phyloP scores from a whole-genome alignment of 139 green algal genomes.

The Chlamydomonas asymmetrica region DNA sequence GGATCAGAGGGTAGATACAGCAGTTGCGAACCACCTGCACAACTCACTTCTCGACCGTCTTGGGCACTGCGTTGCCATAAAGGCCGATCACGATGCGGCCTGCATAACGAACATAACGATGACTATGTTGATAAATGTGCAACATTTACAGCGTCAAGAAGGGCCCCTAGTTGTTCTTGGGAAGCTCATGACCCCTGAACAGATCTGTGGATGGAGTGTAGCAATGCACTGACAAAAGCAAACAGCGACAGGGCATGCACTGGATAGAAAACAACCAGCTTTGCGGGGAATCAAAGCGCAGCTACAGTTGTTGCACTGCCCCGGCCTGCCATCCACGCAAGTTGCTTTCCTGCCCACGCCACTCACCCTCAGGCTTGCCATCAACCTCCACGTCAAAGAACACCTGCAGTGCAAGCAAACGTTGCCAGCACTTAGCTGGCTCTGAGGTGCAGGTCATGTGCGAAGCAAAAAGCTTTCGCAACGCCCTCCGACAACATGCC shows the following conservation, averaged over 20 bases:
- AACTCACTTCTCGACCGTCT: conserved; percentile 85
- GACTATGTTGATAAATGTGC: no score
- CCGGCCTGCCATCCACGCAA: conserved; percentile 19
- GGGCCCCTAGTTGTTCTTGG: no score
- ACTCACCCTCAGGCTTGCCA: conserved; percentile 32
- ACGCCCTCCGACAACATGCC: background rate
- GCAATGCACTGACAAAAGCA: no score
- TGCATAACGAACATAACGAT: background rate
- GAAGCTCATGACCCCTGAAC: no score
- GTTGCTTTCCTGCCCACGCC: background rate
- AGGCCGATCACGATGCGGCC: conserved; percentile 78
- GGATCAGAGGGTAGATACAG: no score
- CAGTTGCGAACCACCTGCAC: no score
- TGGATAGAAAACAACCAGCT: no score
- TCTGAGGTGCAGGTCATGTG: background rate
- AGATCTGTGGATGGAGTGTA: no score
- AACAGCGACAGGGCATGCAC: no score
- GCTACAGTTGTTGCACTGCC: no score
- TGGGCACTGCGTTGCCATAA: conserved; percentile 79
- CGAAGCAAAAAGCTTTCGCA: background rate
- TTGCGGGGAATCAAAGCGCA: no score
- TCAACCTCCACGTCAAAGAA: conserved; percentile 65
- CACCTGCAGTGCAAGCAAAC: conserved; percentile 21
- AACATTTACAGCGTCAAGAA: no score
- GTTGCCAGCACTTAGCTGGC: background rate